Conservation (phyloP, 192 early-diverging fungal genomes). For the Linderina pennispora region DNA sequence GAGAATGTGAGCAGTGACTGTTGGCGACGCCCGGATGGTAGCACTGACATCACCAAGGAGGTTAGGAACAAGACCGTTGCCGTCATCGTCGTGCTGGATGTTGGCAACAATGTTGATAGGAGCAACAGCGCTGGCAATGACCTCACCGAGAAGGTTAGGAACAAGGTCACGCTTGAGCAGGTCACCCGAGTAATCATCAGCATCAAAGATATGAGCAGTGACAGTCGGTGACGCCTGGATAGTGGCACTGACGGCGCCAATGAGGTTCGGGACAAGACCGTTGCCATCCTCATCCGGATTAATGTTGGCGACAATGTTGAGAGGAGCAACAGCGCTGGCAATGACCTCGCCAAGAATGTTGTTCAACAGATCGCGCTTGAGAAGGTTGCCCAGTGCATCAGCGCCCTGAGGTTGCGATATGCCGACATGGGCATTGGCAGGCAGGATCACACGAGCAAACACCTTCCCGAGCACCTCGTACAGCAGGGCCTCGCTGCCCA, state of each 20-base stretch:
- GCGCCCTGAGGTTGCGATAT: constrained; percentile 20
- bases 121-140: background rate
- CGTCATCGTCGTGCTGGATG: constrained; percentile 1
- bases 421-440: constrained; percentile 18
- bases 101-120: background rate
- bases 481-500: constrained; percentile 7
- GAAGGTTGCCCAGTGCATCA: background rate
- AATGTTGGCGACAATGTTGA: constrained; percentile 1
- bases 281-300: constrained; percentile 7
- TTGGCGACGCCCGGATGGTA: no score
- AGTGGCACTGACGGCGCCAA: constrained; percentile 3
- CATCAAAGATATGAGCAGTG: constrained; percentile 4
- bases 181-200: constrained; percentile 2
- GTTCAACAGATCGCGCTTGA: constrained; percentile 1
- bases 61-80: constrained; percentile 26
- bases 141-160: background rate
- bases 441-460: constrained; percentile 16
- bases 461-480: constrained; percentile 21
- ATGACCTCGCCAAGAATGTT: constrained; percentile 1
- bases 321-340: constrained; percentile 1
- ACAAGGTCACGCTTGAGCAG: constrained; percentile 9
- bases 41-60: constrained; percentile 18
- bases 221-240: constrained; percentile 12
- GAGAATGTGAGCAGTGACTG: no score
- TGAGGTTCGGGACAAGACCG: constrained; percentile 1